Evolutionary conservation across 129 eudicot genomes (phyloP), one percentile per base, ranked within the genome.

Genomic region (Gnaphalium uliginosum): DNA sequence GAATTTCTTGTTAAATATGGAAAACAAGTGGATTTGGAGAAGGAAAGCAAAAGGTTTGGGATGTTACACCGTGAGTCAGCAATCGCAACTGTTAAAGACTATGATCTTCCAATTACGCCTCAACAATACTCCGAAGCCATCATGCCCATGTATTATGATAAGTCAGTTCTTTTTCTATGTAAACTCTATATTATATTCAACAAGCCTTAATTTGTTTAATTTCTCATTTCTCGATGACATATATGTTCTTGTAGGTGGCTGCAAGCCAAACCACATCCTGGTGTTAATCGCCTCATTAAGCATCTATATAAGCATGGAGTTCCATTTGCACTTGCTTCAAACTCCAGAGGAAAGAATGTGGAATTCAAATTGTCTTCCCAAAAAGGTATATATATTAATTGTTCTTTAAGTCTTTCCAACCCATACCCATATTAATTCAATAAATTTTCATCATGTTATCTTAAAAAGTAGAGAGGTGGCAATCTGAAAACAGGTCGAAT

Each of bases 301-400:
- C 98, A 92, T 89, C 94, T 89, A 57, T 85, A 48, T 26, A 83
- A 83, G 46, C 86, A 87, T 73, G 84, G 82, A 33, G 83, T 92
- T 64, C 92, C 92, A 5, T 83, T 87, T 79, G 85, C 92, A 58
- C 92, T 92, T 59, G 98, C 98, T 76, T 92, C 98, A 73, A 92
- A 92, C 79, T 86, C 96, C 21, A 11, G 73, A 60, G 81, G 76
- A 46, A 85, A 87, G 74, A 86, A 85, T 61, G 76, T 89, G 26
- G 87, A 81, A 76, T 83, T 68, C 48, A 92, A 92, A 85, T 75
- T 92, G 51, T 84, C 89, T 68, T 72, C 78, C 71, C 98, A 86
- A 25, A 71, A 85, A 80, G 98, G 98, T 92, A 56, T 37, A 33
- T 33, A 22, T 8, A 5, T 5, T 32, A 1, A 24, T 78, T 66